Evolutionary conservation across 129 eudicot species (phyloP).

Genomic region (Chrysanthemum seticuspe): DNA sequence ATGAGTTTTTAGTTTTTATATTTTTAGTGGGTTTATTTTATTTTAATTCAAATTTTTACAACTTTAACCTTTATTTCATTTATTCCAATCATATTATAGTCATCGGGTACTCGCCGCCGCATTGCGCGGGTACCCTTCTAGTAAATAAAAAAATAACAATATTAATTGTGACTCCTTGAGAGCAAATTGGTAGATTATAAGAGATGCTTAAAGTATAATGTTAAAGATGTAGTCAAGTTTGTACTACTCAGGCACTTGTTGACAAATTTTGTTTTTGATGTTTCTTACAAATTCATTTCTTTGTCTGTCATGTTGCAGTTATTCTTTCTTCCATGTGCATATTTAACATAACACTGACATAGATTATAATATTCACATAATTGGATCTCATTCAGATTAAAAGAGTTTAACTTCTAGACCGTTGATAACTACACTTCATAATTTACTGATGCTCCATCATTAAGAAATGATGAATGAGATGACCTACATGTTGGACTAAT

Average conservation of each 20-base stretch:
- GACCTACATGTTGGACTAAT: not conserved
- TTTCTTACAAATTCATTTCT: slow-evolving; percentile 2
- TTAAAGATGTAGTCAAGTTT: slow-evolving; percentile 8
- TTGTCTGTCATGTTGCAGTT: not conserved
- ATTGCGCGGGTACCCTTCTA: too few species aligned
- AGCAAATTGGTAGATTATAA: not conserved
- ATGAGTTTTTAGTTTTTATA: too few species aligned
- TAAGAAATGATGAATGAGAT: too few species aligned
- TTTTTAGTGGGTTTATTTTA: too few species aligned
- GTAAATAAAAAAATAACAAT: not conserved
- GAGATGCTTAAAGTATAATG: not conserved
- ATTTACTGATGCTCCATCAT: too few species aligned
- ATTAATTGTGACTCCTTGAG: not conserved
- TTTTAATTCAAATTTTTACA: too few species aligned
- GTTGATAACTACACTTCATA: too few species aligned
- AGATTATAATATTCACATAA: not conserved
- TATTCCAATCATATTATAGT: too few species aligned
- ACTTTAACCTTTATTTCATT: too few species aligned
- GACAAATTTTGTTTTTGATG: not conserved
- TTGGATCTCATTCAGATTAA: too few species aligned
- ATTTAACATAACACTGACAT: not conserved
- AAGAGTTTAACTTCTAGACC: too few species aligned
- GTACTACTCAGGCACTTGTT: not conserved
- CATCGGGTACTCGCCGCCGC: too few species aligned
- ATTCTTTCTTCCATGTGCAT: not conserved